A percentile compares a stretch with the other conserved stretches of the same genome.
These are phyloP conservation scores for Pseudogymnoascus sp. DNA, from an alignment of 2,329 filamentous ascomycete genomes.

Conservation along the genomic window DNA sequence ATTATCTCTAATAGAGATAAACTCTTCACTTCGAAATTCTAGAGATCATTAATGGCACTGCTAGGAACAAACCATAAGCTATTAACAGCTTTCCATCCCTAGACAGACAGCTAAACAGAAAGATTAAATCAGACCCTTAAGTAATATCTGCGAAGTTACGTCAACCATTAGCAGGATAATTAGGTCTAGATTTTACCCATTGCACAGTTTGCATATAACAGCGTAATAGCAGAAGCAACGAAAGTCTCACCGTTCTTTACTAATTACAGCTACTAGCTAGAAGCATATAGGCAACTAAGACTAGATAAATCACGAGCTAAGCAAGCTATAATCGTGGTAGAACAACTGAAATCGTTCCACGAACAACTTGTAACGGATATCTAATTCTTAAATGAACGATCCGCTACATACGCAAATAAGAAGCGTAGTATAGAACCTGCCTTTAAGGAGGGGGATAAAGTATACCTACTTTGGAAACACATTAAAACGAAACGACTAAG, in stretches of 20 bases:
- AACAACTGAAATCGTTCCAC: background rate
- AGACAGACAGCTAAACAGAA: constrained; percentile 11
- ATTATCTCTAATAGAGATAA: constrained; percentile 14
- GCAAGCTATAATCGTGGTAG: too few species aligned
- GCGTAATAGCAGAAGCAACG: background rate
- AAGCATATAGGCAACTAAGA: background rate
- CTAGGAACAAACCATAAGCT: constrained; percentile 11
- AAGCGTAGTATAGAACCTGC: background rate
- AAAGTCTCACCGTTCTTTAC: background rate
- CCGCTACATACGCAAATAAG: background rate
- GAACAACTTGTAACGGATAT: background rate
- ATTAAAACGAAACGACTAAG: background rate
- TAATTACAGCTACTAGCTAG: constrained; percentile 9
- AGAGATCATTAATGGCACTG: background rate
- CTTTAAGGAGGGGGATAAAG: background rate
- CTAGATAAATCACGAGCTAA: background rate
- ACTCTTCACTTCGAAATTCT: constrained; percentile 14
- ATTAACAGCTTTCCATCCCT: constrained; percentile 11
- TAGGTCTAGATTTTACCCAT: constrained; percentile 9
- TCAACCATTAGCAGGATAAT: constrained; percentile 11
- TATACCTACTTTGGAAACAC: background rate
- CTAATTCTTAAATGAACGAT: background rate
- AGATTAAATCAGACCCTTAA: constrained; percentile 10
- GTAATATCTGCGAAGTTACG: constrained; percentile 9
- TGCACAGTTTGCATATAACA: constrained; percentile 1